These are phyloP conservation scores for Leucogyrophana mollusca DNA, from an alignment of 768 basidiomycete species.

Conservation along the genomic window DNA sequence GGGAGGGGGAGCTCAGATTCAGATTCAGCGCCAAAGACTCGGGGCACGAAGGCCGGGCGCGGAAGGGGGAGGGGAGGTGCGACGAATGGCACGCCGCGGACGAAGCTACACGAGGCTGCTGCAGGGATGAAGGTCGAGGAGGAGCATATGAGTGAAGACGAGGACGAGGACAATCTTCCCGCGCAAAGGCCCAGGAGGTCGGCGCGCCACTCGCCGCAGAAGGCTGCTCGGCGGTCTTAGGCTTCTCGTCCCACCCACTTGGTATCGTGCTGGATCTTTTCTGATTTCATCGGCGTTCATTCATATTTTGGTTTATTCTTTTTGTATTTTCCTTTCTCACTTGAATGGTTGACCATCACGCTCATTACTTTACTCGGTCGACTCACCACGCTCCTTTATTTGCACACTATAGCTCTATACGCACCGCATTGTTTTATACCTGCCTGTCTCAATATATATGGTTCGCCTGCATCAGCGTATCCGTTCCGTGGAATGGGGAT, in stretches of 20 bases:
- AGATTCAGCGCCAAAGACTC: constrained; percentile 11
- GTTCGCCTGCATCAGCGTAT: no score
- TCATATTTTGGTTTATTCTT: constrained; percentile 1
- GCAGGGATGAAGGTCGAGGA: constrained; percentile 27
- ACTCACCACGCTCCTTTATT: constrained; percentile 13
- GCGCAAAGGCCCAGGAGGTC: constrained; percentile 30
- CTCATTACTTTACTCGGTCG: constrained; percentile 10
- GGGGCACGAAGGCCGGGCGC: constrained; percentile 4
- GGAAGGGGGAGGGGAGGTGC: constrained; percentile 19
- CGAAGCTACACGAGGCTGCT: constrained; percentile 24
- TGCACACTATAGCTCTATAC: no score
- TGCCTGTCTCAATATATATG: no score
- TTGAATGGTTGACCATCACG: constrained; percentile 4
- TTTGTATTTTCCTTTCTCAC: constrained; percentile 9
- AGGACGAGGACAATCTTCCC: constrained; percentile 20
- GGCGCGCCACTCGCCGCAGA: constrained; percentile 32
- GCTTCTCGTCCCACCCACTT: no score
- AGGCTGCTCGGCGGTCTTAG: constrained; percentile 20
- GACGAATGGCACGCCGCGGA: constrained; percentile 10
- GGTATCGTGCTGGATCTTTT: neutral
- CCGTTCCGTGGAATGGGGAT: no score
- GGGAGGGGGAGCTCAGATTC: constrained; percentile 15
- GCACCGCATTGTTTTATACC: no score
- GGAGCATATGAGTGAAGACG: constrained; percentile 22
- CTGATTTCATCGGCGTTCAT: constrained; percentile 5